phyloP scores from a whole-genome alignment of 2,329 filamentous ascomycete species.

The Ophiostoma sp. region DNA sequence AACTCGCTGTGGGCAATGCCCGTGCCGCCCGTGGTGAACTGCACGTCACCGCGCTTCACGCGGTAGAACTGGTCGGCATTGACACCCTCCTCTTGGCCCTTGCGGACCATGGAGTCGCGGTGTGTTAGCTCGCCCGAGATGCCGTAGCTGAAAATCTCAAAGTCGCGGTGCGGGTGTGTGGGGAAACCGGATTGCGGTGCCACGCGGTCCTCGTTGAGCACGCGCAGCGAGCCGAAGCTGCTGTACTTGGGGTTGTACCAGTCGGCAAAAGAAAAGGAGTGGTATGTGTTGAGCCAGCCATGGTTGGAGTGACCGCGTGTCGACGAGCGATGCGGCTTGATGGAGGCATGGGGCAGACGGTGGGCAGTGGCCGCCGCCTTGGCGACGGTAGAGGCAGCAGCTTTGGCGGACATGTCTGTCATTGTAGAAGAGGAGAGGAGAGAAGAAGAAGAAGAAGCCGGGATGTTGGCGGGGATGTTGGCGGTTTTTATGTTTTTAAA shows the following conservation, averaged over 20 bases:
- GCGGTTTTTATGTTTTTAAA: not conserved
- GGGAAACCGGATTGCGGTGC: constrained; percentile 74
- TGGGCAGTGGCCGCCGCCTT: constrained; percentile 52
- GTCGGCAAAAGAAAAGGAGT: constrained; percentile 80
- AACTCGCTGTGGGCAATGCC: constrained; percentile 79
- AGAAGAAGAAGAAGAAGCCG: not conserved
- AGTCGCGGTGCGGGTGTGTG: constrained; percentile 80
- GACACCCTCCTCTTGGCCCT: constrained; percentile 57
- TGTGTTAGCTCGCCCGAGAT: constrained; percentile 84
- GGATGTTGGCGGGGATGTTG: constrained; percentile 8
- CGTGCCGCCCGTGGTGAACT: constrained; percentile 86
- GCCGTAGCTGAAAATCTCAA: constrained; percentile 88
- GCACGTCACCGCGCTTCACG: constrained; percentile 78
- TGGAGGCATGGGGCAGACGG: constrained; percentile 66
- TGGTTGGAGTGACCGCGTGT: constrained; percentile 76
- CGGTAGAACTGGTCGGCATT: constrained; percentile 65
- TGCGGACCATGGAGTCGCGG: constrained; percentile 79
- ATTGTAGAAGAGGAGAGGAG: constrained; percentile 10
- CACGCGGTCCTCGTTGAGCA: constrained; percentile 88
- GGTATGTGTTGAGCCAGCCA: constrained; percentile 84
- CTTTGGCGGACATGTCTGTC: constrained; percentile 25
- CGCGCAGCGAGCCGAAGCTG: constrained; percentile 73
- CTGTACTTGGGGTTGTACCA: constrained; percentile 67
- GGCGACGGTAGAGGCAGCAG: constrained; percentile 34
- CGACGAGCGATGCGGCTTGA: constrained; percentile 71